Percentiles rank a stretch among this genome's conserved stretches.
phyloP scores from a whole-genome alignment of 495 filamentous ascomycete genomes.

The Letharia lupina region DNA sequence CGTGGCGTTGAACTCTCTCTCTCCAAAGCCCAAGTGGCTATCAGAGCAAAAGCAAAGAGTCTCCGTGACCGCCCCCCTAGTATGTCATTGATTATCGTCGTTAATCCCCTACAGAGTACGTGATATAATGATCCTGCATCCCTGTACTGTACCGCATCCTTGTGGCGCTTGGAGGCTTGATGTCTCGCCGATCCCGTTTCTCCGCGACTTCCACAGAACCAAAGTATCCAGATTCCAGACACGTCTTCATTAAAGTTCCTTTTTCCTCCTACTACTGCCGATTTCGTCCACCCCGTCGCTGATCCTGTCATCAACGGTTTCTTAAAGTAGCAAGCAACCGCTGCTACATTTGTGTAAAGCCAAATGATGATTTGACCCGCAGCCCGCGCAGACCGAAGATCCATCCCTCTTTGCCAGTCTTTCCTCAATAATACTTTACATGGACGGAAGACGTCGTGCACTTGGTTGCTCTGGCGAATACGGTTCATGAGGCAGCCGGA shows the following conservation, averaged over 20 bases:
- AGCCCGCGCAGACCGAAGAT: neutral
- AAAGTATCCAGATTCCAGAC: neutral
- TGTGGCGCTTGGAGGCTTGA: neutral
- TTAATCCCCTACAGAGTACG: too few relatives aligned
- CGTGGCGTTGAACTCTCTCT: too few relatives aligned
- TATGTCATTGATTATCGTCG: too few relatives aligned
- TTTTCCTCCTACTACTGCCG: neutral
- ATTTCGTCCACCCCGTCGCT: neutral
- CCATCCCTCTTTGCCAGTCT: neutral
- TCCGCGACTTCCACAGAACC: neutral
- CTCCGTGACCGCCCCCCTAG: too few relatives aligned
- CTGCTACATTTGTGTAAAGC: neutral
- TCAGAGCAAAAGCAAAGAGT: too few relatives aligned
- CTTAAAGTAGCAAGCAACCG: neutral
- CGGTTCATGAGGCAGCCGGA: neutral
- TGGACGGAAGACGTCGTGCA: neutral
- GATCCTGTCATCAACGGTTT: conserved; percentile 2
- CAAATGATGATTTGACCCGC: neutral
- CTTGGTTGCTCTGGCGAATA: neutral
- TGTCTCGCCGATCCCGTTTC: neutral
- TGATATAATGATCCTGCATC: neutral
- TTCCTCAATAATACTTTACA: neutral
- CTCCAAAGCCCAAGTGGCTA: too few relatives aligned
- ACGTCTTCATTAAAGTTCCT: neutral
- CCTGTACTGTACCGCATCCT: neutral